These are phyloP conservation scores for Novymonas esmeraldas DNA, from an alignment of 208 protist genomes.

Conservation along the genomic window DNA sequence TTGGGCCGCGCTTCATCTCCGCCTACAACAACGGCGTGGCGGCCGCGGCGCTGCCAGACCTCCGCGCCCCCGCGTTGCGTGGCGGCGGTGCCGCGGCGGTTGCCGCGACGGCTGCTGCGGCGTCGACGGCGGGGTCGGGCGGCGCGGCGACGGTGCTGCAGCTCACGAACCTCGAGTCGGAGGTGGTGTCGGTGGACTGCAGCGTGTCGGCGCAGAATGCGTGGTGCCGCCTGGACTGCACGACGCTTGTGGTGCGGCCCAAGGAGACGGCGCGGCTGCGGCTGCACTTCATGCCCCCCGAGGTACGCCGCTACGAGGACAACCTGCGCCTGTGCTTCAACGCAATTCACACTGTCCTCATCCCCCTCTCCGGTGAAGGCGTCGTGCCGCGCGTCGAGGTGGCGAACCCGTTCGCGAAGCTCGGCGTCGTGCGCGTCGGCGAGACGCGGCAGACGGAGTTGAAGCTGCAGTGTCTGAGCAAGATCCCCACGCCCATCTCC, in stretches of 20 bases:
- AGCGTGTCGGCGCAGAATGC: slow-evolving; percentile 73
- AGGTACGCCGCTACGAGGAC: slow-evolving; percentile 85
- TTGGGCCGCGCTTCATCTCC: slow-evolving; percentile 92
- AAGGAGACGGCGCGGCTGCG: slow-evolving; percentile 68
- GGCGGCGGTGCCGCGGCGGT: too few species aligned
- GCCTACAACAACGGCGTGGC: slow-evolving; percentile 39
- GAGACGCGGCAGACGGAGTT: slow-evolving; percentile 72
- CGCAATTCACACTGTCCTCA: slow-evolving; percentile 77
- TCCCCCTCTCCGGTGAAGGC: slow-evolving; percentile 92
- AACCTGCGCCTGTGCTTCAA: slow-evolving; percentile 95
- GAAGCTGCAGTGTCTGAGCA: slow-evolving; percentile 87
- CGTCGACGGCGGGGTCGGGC: slow-evolving; percentile 23
- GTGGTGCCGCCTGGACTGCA: slow-evolving; percentile 85
- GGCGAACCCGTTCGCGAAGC: slow-evolving; percentile 70
- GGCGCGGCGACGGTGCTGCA: slow-evolving; percentile 47
- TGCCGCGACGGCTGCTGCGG: too few species aligned
- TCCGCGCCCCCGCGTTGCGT: neutral
- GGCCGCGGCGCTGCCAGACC: slow-evolving; percentile 3
- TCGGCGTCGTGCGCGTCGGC: slow-evolving; percentile 87
- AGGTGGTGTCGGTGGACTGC: slow-evolving; percentile 87
- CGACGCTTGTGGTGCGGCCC: slow-evolving; percentile 86
- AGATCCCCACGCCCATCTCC: slow-evolving; percentile 77
- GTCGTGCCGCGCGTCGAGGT: slow-evolving; percentile 90
- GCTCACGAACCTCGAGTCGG: slow-evolving; percentile 92
- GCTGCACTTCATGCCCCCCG: slow-evolving; percentile 89